Base-by-base conservation (phyloP, 116 monocot species). In the Iris pallida region DNA sequence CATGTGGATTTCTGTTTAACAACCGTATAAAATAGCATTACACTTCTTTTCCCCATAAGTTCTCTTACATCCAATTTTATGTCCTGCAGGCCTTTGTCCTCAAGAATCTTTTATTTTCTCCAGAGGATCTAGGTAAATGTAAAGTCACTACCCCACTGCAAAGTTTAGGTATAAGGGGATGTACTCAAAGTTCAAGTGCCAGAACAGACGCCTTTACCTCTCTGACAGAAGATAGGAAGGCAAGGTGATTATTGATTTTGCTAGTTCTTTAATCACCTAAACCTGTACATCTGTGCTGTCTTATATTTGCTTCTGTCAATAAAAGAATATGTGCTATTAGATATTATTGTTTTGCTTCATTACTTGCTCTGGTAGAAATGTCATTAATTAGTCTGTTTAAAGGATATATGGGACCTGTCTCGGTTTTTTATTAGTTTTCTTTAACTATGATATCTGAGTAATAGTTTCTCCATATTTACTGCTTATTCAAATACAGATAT, bases 81-180 rank as follows among this genome's bases (percentile, higher is more conserved):
- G 30, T 76, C 20, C 19, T 88, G 79, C 98, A 99, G 98, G 98
- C 98, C 5, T 93, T 78, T 75, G 82, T 93, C 53, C 80, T 99
- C 69, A 99, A 99, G 54, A 90, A 99, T 71, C 90, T 99, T 55
- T 61, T 99, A 46, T 99, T 93, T 83, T 77, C 80, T 59, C 73
- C 81, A 8, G 80, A 90, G 59, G 83, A 79, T 16, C 61, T 82
- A 61, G 71, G 59, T 59, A 72, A 79, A 59, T 41, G 47, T 57
- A 59, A 74, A 58, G 67, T 72, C 42, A 41, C 20, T 47, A 71
- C 16, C 63, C 71, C 73, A 8, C 66, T 48, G 12, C 76, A 76
- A 72, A 75, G 55, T 71, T 64, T 79, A 73, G 76, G 57, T 55
- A 65, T 58, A 67, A 76, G 64, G 57, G 60, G 57, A 79, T 47